phyloP scores from a whole-genome alignment of 352 stramenopile species.

The Phytophthora rubi region DNA sequence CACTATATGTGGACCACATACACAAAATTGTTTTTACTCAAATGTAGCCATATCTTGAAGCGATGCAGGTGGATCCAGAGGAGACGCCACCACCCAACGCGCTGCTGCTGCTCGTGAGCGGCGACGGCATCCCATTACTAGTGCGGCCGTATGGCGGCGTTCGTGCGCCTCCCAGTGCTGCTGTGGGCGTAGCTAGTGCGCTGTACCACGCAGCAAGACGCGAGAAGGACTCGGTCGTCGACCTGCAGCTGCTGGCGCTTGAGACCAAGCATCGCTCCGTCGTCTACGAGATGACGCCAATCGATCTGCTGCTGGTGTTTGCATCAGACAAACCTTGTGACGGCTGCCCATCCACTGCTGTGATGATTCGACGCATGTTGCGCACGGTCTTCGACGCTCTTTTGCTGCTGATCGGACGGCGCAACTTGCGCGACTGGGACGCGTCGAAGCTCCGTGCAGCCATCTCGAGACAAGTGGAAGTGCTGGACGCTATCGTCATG shows the following conservation, averaged over 20 bases:
- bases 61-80: slow-evolving; percentile 26
- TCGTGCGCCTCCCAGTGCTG: slow-evolving; percentile 48
- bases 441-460: slow-evolving; percentile 44
- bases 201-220: slow-evolving; percentile 53
- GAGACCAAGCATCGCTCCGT: slow-evolving; percentile 39
- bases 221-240: slow-evolving; percentile 14
- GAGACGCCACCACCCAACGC: slow-evolving; percentile 30
- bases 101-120: slow-evolving; percentile 56
- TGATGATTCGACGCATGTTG: slow-evolving; percentile 35
- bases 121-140: slow-evolving; percentile 57
- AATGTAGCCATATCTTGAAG: slow-evolving; percentile 45
- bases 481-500: slow-evolving; percentile 43
- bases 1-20: not conserved
- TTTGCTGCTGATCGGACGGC: slow-evolving; percentile 29
- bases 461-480: slow-evolving; percentile 38
- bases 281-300: slow-evolving; percentile 38
- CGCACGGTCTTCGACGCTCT: slow-evolving; percentile 29
- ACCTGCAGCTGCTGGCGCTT: slow-evolving; percentile 35
- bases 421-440: slow-evolving; percentile 32
- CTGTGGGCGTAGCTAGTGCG: slow-evolving; percentile 53
- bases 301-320: slow-evolving; percentile 45
- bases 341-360: slow-evolving; percentile 8
- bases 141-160: slow-evolving; percentile 54
- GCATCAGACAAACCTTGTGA: slow-evolving; percentile 32
- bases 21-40: not conserved